Evolutionary conservation across 345 rosid genomes (phyloP).

Genomic region (Geranium brycei): DNA sequence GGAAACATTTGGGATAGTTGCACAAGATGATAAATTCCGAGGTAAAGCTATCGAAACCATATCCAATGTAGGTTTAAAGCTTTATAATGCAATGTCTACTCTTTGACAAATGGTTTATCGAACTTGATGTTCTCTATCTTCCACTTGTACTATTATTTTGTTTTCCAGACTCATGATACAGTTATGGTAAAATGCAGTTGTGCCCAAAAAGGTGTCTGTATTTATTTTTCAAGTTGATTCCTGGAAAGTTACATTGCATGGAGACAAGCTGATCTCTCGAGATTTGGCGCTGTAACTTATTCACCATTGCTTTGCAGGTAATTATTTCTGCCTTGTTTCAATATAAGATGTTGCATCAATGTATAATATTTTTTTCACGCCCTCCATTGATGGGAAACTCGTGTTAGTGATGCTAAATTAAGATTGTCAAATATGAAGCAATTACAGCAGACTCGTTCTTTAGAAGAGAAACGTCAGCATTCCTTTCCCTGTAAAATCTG

Average conservation of each 20-base stretch:
- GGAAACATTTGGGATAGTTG: slow-evolving; percentile 71
- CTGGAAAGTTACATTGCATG: slow-evolving; percentile 69
- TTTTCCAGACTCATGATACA: neutral
- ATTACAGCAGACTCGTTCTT: too few species aligned
- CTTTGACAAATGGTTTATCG: neutral
- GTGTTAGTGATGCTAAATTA: too few species aligned
- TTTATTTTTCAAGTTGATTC: slow-evolving; percentile 59
- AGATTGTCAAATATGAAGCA: too few species aligned
- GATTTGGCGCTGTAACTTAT: slow-evolving; percentile 21
- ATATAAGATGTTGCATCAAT: neutral
- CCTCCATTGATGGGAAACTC: too few species aligned
- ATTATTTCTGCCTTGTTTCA: neutral
- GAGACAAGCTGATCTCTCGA: slow-evolving; percentile 71
- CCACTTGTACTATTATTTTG: neutral
- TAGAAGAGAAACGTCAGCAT: too few species aligned
- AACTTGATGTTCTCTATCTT: neutral
- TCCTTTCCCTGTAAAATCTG: too few species aligned
- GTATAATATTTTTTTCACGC: too few species aligned
- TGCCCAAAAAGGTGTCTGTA: slow-evolving; percentile 58
- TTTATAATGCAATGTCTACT: too few species aligned
- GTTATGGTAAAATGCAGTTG: slow-evolving; percentile 31
- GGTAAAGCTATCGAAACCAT: slow-evolving; percentile 41
- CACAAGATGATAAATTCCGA: slow-evolving; percentile 40
- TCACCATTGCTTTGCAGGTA: slow-evolving; percentile 7
- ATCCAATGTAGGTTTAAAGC: too few species aligned